Base-by-base conservation (phyloP, 768 basidiomycete species). In the Rossbeevera mucosa region DNA sequence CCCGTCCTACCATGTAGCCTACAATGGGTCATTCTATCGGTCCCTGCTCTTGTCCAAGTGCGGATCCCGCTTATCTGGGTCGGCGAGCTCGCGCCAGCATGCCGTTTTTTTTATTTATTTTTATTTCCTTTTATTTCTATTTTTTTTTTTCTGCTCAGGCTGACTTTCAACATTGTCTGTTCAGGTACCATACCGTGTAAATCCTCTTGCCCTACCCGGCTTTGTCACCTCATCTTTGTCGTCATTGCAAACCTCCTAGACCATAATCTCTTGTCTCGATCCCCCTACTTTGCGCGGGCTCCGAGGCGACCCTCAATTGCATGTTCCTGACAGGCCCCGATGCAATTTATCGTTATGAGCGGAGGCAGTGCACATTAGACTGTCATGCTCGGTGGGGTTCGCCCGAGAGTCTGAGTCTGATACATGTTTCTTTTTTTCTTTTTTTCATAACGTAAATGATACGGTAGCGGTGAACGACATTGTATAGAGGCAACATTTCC, bases 261-360 rank as follows among this genome's bases (percentile, higher is more conserved):
- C 41, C 21, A 42, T 22, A 43, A 14, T 24, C 21, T 22, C 42
- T 25, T 9, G 42, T 43, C 24, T 25, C n/a, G 22, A 6, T 47
- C 31, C 26, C 13, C 48, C 47, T 57, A 55, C 53, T 50, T n/a
- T 57, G 66, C 66, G 66, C 66, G 66, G 68, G 21, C 42, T 66
- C 66, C 68, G 66, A 67, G 66, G 68, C 48, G 48, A 57, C 61
- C 46, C 49, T 52, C 55, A 47, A 46, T 45, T 24, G 16, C 43
- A 13, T 47, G 67, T 67, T 63, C 66, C 61, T 68, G 53, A 50
- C 52, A 47, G 50, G 44, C 29, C 58, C 58, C 59, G 53, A 69
- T 65, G 57, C 54, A 61, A 62, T 56, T 51, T 56, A 48, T 54
- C 41, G 56, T 58, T 48, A 52, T 50, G 45, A 40, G 20, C 45